Percentiles rank a stretch among this genome's conserved stretches.
Conservation (phyloP, 2,329 filamentous ascomycete genomes). For the Colletotrichum coccodes region DNA sequence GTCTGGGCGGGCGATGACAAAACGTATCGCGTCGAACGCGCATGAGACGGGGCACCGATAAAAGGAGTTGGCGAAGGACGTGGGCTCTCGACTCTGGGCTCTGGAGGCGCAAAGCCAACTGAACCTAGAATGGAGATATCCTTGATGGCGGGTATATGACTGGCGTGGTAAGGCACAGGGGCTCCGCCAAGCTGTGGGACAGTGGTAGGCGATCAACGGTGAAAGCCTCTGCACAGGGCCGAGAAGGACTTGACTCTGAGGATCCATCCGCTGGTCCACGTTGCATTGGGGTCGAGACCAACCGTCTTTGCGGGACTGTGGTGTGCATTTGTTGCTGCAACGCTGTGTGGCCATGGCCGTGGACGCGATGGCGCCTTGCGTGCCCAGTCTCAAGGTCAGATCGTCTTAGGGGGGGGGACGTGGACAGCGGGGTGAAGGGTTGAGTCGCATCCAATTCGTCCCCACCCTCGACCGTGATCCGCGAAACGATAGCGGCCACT, state of each 20-base stretch:
- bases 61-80: not conserved
- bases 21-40: no score
- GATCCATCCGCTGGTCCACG: not conserved
- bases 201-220: not conserved
- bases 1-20: not conserved
- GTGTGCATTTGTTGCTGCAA: slow-evolving; percentile 12
- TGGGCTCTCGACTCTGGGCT: not conserved
- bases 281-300: slow-evolving; percentile 18
- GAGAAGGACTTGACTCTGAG: not conserved
- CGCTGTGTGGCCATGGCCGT: not conserved
- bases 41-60: not conserved
- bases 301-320: slow-evolving; percentile 16
- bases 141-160: not conserved
- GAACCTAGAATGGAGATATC: slow-evolving; percentile 11
- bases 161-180: not conserved
- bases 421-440: not conserved
- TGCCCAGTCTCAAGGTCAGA: slow-evolving; percentile 5
- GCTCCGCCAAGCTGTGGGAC: not conserved
- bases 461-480: not conserved
- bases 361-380: not conserved
- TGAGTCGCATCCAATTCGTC: not conserved
- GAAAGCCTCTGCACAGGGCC: not conserved
- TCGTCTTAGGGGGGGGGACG: not conserved
- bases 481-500: not conserved
- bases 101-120: not conserved